phyloP scores from a whole-genome alignment of 345 rosid genomes.

The Lepidium sativum region DNA sequence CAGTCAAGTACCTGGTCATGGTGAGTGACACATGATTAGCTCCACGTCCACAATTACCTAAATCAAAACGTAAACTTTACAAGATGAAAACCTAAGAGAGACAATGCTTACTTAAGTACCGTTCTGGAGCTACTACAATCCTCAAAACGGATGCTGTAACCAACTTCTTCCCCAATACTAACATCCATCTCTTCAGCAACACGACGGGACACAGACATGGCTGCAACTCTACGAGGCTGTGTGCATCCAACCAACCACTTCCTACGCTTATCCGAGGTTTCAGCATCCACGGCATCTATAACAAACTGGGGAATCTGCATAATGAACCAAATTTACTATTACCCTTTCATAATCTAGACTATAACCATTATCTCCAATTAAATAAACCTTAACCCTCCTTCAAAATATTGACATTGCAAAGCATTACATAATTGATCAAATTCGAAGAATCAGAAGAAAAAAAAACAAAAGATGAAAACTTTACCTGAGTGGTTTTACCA shows the following conservation, averaged over 20 bases:
- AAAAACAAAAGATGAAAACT: not conserved
- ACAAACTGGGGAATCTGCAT: slow-evolving; percentile 96
- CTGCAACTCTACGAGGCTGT: slow-evolving; percentile 98
- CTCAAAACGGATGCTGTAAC: slow-evolving; percentile 96
- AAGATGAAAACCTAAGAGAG: not conserved
- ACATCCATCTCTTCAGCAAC: slow-evolving; percentile 99
- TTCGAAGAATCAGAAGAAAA: not conserved
- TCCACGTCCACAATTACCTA: not conserved
- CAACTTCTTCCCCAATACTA: slow-evolving; percentile 92
- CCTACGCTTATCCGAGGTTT: slow-evolving; percentile 63
- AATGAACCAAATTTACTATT: slow-evolving; percentile 13
- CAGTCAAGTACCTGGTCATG: slow-evolving; percentile 75
- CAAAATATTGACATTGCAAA: not conserved
- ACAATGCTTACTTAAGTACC: slow-evolving; percentile 67
- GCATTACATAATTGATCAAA: not conserved
- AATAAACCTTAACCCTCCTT: not conserved
- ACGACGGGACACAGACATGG: slow-evolving; percentile 99
- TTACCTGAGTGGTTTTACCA: slow-evolving; percentile 96
- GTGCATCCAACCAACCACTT: slow-evolving; percentile 93
- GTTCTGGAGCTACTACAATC: slow-evolving; percentile 84
- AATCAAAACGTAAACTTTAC: not conserved
- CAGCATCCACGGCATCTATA: slow-evolving; percentile 74
- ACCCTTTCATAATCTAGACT: not conserved
- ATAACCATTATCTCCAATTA: not conserved
- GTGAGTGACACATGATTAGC: not conserved